These are phyloP conservation scores for Pseudogymnoascus sp. DNA, from an alignment of 2,329 filamentous ascomycete species.

Conservation along the genomic window DNA sequence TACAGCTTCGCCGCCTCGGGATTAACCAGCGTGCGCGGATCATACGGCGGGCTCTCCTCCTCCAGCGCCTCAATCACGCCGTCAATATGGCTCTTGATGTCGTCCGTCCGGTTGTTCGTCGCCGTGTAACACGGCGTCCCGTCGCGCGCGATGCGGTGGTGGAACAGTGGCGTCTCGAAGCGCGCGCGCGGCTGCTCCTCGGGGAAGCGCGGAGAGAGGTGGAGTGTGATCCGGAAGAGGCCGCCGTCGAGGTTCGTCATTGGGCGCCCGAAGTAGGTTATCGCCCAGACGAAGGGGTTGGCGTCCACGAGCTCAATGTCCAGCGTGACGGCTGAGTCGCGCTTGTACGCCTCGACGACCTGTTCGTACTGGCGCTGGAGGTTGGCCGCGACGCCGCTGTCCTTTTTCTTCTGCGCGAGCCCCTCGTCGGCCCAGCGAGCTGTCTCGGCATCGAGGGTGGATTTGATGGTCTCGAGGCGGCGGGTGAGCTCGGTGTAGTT, in stretches of 20 bases:
- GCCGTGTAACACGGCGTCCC: constrained; percentile 79
- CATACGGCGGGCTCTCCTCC: constrained; percentile 79
- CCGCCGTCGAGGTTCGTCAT: constrained; percentile 93
- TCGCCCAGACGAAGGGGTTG: constrained; percentile 82
- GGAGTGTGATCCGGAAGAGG: constrained; percentile 71
- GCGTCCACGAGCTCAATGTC: constrained; percentile 67
- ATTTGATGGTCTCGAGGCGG: constrained; percentile 61
- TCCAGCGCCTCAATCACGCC: constrained; percentile 76
- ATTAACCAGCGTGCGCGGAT: constrained; percentile 80
- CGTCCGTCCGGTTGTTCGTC: constrained; percentile 50
- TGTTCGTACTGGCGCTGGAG: constrained; percentile 80
- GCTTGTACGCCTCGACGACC: constrained; percentile 65
- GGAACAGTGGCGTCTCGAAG: constrained; percentile 75
- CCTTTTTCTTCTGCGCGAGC: constrained; percentile 49
- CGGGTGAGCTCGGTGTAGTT: constrained; percentile 66
- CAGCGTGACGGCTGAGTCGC: constrained; percentile 59
- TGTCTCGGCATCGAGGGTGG: constrained; percentile 63
- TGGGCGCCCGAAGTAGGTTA: constrained; percentile 84
- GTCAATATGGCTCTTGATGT: constrained; percentile 74
- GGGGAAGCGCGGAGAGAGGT: constrained; percentile 77
- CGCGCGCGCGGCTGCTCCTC: constrained; percentile 78
- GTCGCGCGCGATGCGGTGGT: constrained; percentile 73
- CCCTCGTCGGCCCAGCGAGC: constrained; percentile 64
- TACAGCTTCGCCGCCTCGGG: constrained; percentile 77
- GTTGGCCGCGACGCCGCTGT: constrained; percentile 70